Evolutionary conservation across 495 filamentous ascomycete genomes (phyloP), one percentile per base, ranked within the genome.

Genomic region (Parmelia sp.): DNA sequence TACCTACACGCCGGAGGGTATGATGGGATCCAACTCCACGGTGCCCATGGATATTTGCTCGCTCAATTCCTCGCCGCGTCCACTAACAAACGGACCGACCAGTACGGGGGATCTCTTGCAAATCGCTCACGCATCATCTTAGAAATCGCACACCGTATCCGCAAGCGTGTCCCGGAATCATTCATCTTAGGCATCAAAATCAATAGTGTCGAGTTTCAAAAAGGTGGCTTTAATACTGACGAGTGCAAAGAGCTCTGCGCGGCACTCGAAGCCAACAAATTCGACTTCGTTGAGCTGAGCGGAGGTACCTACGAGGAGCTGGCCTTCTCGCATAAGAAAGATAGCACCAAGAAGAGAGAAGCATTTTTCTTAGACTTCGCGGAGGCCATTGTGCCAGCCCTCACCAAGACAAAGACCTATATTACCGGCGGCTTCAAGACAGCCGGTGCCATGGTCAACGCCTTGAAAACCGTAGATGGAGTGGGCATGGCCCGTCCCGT

Each of bases 181-280:
- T 88, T 88, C 75, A 79, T 86, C 44, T 68, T 89, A 39, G 76
- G 80, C 53, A 86, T 87, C 72, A 89, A 89, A 74, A 73, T 89
- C 69, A 89, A 89, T 74, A 84, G 79, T 66, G 84, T 86, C 66
- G 85, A 89, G 71, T 88, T 88, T 72, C 83, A 90, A 70, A 76
- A 80, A 21, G 73, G 77, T 21, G 86, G 85, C 15, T 82, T 88
- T 70, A 64, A 76, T 42, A 71, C 81, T 10, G 79, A 83, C 27
- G 86, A 88, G 56, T 81, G 82, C 12, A 75, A 75, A 63, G 63
- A 76, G n/a, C 75, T 88, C 3, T 84, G 84, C 68, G 66, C 72
- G 55, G 71, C 77, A 19, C 78, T 88, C 9, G 86, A 89, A 68
- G 61, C 73, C 44, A 74, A 78, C 60, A 33, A 65, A 6, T 85